Evolutionary conservation across 108 stramenopile genomes (phyloP).

Genomic region (Skeletonema tropicum): DNA sequence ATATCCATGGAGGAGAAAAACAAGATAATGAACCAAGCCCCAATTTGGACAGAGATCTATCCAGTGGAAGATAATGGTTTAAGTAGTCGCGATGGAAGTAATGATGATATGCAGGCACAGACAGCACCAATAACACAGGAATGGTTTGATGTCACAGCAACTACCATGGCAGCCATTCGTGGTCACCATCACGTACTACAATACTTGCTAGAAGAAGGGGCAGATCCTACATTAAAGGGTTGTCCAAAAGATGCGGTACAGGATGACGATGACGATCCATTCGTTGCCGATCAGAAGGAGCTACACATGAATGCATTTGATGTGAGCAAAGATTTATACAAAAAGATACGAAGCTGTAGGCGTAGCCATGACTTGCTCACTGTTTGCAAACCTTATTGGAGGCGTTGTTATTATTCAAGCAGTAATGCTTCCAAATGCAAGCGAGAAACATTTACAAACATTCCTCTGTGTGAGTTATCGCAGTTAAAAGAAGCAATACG

Average conservation of each 20-base stretch:
- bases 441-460: slow-evolving; percentile 13
- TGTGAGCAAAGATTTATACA: slow-evolving; percentile 1
- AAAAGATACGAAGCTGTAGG: slow-evolving; percentile 13
- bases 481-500: slow-evolving; percentile 1
- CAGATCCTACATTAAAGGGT: slow-evolving; percentile 32
- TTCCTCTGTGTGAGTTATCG: slow-evolving; percentile 7
- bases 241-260: slow-evolving; percentile 21
- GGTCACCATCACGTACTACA: slow-evolving; percentile 21
- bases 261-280: neutral
- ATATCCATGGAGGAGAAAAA: slow-evolving; percentile 3
- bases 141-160: slow-evolving; percentile 36
- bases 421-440: slow-evolving; percentile 10
- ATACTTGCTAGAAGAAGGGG: slow-evolving; percentile 28
- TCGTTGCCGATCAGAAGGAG: slow-evolving; percentile 6
- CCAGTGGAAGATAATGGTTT: neutral
- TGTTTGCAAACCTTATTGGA: slow-evolving; percentile 19
- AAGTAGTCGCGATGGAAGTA: neutral
- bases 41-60: neutral
- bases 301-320: slow-evolving; percentile 24
- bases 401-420: slow-evolving; percentile 5
- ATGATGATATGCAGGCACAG: neutral
- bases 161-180: slow-evolving; percentile 21
- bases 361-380: slow-evolving; percentile 20
- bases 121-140: slow-evolving; percentile 1
- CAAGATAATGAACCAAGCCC: neutral